Evolutionary conservation across 805 yeast species (phyloP).

Genomic region (Hanseniaspora mollemarum): DNA sequence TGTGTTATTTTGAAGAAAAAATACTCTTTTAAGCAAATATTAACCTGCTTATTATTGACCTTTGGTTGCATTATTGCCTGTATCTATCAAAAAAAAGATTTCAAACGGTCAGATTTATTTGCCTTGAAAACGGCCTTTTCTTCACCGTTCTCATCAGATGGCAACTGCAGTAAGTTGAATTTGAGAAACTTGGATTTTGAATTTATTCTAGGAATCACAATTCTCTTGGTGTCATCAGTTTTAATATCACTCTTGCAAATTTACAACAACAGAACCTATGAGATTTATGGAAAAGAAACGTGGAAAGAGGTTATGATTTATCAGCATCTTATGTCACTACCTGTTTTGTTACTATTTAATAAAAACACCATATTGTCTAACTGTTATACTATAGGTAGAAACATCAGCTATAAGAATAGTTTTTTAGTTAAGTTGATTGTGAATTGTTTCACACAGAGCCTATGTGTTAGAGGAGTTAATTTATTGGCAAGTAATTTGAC

Average conservation of each 20-base stretch:
- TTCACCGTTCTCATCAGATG: slow-evolving; percentile 16
- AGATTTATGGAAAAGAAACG: slow-evolving; percentile 38
- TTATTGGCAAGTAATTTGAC: slow-evolving; percentile 37
- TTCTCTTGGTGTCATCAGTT: slow-evolving; percentile 39
- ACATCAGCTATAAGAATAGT: slow-evolving; percentile 18
- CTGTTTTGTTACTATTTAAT: slow-evolving; percentile 33
- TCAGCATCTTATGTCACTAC: slow-evolving; percentile 45
- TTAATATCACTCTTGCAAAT: slow-evolving; percentile 49
- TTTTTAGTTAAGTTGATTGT: slow-evolving; percentile 29
- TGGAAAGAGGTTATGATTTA: slow-evolving; percentile 61
- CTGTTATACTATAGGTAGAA: slow-evolving; percentile 16
- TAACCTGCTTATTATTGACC: slow-evolving; percentile 42
- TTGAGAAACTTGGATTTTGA: neutral
- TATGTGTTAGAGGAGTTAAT: slow-evolving; percentile 61
- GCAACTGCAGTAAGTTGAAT: neutral
- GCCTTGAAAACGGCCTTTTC: neutral
- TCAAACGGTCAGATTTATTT: slow-evolving; percentile 15
- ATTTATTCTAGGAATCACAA: slow-evolving; percentile 29
- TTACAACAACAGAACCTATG: slow-evolving; percentile 42
- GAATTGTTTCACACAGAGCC: slow-evolving; percentile 44
- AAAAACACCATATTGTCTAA: slow-evolving; percentile 6
- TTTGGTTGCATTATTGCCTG: slow-evolving; percentile 43
- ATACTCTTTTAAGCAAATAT: slow-evolving; percentile 38
- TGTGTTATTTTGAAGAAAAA: slow-evolving; percentile 35
- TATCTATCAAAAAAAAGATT: slow-evolving; percentile 27